Base-by-base conservation (phyloP, 2,329 filamentous ascomycete genomes). In the Stagonosporopsis cucurbitacearum region DNA sequence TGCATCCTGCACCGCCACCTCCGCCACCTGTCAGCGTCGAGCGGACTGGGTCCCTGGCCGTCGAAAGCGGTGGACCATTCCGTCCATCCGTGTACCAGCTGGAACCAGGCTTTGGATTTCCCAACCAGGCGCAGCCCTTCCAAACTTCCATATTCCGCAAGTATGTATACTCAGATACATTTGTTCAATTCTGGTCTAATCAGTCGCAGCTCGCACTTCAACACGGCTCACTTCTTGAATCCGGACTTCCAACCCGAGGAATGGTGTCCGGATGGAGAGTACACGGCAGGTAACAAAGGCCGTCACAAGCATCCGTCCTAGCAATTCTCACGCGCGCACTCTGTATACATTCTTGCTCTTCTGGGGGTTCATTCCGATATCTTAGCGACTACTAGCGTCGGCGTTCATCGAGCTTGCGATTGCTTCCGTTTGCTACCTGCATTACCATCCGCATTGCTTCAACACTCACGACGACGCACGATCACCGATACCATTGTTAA, bases 221-320 rank as follows among this genome's bases (percentile, higher is more conserved):
- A 82, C 53, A 79, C 79, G 19, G 79, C 80, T 5, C 81, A 83
- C 67, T 83, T 79, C 66, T 66, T 78, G 56, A 83, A 82, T 59
- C 77, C 79, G 19, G 79, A 82, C 28, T 83, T 83, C 62, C 79
- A 82, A 54, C 81, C 81, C 6, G 80, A 82, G 60, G 78, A 82
- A 56, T 82, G 81, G 80, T 75, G 73, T 58, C 81, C 81, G 3
- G 79, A 80, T 19, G 70, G 75, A 50, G 80, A 81, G 46, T 81
- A 80, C 56, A 68, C 75, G 28, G 76, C 71, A 15, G 66, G 66
- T 33, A 70, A 71, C 39, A 73, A 73, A 58, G 68, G 69, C 28
- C 71, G 73, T 48, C 70, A 76, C 64, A 76, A 76, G 58, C 64
- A 69, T 35, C 73, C 70, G 11, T 70, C 70, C 49, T 74, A 66